Base-by-base conservation (phyloP, 2,329 filamentous ascomycete species). In the Delphinella strobiligena region DNA sequence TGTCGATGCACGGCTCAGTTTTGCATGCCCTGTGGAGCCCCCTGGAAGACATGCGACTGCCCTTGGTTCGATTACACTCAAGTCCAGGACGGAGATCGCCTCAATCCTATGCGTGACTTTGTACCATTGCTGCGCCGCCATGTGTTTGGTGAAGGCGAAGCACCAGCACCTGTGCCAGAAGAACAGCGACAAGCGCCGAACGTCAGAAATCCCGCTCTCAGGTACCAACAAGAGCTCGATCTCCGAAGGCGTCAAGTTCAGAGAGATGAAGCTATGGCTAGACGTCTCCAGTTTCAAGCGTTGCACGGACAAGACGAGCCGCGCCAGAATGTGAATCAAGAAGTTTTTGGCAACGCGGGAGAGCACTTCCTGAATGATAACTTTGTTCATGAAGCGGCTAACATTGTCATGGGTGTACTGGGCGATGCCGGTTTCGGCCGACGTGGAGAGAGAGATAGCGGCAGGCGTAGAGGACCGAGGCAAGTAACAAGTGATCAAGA, bases 1-100 rank as follows among this genome's bases (percentile, higher is more conserved):
- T 93, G 86, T 56, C 82, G 78, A 40, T 93, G 87, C 53, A 80
- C 75, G 39, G 83, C 83, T 19, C 74, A 93, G 51, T 93, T 93
- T 53, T 94, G 87, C 62, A 87, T 91, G 74, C 71, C 84, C 18
- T 94, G 87, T 54, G 86, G 82, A 16, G 56, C 67, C 22, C 82
- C 82, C 50, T 93, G 86, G 85, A 89, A 85, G 61, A 78, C 70
- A 1, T 93, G 86, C 54, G 76, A 82, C 38, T 93, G 86, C 49
- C 80, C 82, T 0, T 84, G 78, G 76, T 87, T 88, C 65, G 82
- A 78, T 54, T 74, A 78, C 50, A 69, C 52, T 12, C 52, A 60
- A 14, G 51, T 54, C 8, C 49, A 62, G 4, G 74, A 77, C 37
- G 63, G 62, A 10, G 76, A 81, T 47, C 65, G 65, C 3, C 55